phyloP scores from a whole-genome alignment of 768 basidiomycete species.

The Crepidotus variabilis region DNA sequence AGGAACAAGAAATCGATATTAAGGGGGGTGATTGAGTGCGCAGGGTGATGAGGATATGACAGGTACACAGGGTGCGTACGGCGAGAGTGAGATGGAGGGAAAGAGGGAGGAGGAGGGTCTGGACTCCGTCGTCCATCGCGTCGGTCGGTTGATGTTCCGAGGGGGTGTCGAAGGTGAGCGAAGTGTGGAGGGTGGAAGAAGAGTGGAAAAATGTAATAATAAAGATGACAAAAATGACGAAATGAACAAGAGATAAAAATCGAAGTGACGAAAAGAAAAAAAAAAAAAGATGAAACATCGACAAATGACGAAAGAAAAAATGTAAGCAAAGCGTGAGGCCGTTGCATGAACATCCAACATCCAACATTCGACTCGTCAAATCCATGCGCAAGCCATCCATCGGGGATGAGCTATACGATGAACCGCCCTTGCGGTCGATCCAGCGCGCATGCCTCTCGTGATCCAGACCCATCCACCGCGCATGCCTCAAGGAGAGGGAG shows the following conservation, averaged over 20 bases:
- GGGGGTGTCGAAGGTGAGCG: too few species aligned
- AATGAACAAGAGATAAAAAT: constrained; percentile 4
- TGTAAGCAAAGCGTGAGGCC: not conserved
- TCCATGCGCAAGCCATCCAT: not conserved
- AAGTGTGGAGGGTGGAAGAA: too few species aligned
- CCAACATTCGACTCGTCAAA: not conserved
- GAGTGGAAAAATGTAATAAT: too few species aligned
- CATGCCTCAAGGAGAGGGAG: too few species aligned
- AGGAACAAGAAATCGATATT: too few species aligned
- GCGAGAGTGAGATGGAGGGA: too few species aligned
- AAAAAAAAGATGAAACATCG: constrained; percentile 5
- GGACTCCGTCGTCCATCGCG: too few species aligned
- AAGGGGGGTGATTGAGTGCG: too few species aligned
- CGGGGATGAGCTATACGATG: not conserved
- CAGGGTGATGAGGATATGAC: too few species aligned
- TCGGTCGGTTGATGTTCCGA: too few species aligned
- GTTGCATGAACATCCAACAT: not conserved
- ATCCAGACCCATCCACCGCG: not conserved
- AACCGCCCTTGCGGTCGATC: not conserved
- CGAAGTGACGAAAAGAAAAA: not conserved
- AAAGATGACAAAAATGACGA: not conserved
- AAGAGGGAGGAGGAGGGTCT: too few species aligned
- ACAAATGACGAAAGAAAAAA: constrained; percentile 4
- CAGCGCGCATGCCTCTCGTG: not conserved
- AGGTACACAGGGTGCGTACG: too few species aligned